Evolutionary conservation across 352 stramenopile species (phyloP).

Genomic region (Phytophthora rubi): DNA sequence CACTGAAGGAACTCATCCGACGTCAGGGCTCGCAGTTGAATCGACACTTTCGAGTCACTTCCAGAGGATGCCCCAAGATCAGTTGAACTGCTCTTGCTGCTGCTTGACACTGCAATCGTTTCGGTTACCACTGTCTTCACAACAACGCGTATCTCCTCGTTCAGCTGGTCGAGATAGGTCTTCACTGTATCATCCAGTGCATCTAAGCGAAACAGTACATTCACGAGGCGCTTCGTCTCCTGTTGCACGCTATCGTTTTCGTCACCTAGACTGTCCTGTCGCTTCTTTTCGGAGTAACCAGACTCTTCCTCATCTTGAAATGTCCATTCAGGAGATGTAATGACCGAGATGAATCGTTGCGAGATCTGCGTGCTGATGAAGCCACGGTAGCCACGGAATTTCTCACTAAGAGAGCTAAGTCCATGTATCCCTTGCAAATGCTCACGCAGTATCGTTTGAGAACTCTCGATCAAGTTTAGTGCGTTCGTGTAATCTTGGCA

Average conservation of each 20-base stretch:
- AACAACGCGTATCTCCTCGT: conserved; percentile 88
- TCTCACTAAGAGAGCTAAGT: conserved; percentile 74
- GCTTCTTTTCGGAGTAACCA: conserved; percentile 25
- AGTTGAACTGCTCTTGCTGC: conserved; percentile 45
- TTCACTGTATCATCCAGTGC: conserved; percentile 69
- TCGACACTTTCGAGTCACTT: conserved; percentile 82
- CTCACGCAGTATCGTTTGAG: conserved; percentile 67
- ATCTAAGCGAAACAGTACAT: conserved; percentile 82
- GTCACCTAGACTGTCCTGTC: conserved; percentile 30
- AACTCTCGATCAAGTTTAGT: conserved; percentile 79
- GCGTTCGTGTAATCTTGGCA: conserved; percentile 85
- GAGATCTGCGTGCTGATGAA: conserved; percentile 85
- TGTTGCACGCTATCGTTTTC: conserved; percentile 46
- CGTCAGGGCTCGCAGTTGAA: conserved; percentile 76
- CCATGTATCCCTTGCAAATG: conserved; percentile 83
- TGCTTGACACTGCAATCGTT: conserved; percentile 78
- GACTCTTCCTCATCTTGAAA: conserved; percentile 64
- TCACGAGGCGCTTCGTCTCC: conserved; percentile 62
- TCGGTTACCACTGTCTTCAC: conserved; percentile 91
- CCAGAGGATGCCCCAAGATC: conserved; percentile 28
- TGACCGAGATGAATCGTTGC: conserved; percentile 78
- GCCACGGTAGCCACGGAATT: conserved; percentile 70
- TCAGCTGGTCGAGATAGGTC: conserved; percentile 83
- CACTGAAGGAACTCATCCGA: conserved; percentile 90
- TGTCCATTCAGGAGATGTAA: conserved; percentile 85